Evolutionary conservation across 2,329 filamentous ascomycete genomes (phyloP), one percentile per base, ranked within the genome.

Genomic region (Juglanconis oblonga): DNA sequence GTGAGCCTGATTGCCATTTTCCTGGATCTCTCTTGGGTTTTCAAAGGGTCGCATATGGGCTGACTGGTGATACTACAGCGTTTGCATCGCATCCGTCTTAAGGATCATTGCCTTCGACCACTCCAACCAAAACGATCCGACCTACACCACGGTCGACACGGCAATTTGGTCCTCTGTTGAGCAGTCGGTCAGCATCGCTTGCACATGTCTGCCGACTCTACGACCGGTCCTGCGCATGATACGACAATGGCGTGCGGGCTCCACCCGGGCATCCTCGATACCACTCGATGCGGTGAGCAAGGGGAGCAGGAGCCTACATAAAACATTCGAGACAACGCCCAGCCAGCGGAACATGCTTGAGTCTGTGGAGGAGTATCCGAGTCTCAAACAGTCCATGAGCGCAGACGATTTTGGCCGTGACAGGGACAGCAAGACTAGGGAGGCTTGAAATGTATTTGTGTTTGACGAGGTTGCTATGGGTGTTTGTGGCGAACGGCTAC

Each of bases 161-260:
- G 56, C 50, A 31, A 48, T 42, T 31, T 58, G 56, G 56, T 58
- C 56, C 5, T 40, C 42, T 3, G n/a, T 58, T 9, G 56, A 58
- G 42, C 50, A 52, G 17, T 53, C 49, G 13, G 31, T 58, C 5
- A 50, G 49, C 40, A 58, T 58, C 50, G 35, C 53, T 14, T 58
- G 56, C 33, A 32, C 56, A 9, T 58, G 56, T 13, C 42, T 58
- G 32, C 56, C 56, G 3, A 58, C 56, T 17, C 35, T 58, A 24
- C 50, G 50, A 32, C 56, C 56, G 3, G 10, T 58, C 13, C 45
- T 58, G 45, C 55, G 36, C 3, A 36, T 44, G 47, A 40, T 40
- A 3, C n/a, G 33, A 17, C 33, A 17, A 24, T 17, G 44, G 44
- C 9, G 44, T 47, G 7, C 44, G 4, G 44, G 44, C n/a, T 42